phyloP scores from a whole-genome alignment of 1,284 basidiomycete species.

The Chondrostereum purpureum region DNA sequence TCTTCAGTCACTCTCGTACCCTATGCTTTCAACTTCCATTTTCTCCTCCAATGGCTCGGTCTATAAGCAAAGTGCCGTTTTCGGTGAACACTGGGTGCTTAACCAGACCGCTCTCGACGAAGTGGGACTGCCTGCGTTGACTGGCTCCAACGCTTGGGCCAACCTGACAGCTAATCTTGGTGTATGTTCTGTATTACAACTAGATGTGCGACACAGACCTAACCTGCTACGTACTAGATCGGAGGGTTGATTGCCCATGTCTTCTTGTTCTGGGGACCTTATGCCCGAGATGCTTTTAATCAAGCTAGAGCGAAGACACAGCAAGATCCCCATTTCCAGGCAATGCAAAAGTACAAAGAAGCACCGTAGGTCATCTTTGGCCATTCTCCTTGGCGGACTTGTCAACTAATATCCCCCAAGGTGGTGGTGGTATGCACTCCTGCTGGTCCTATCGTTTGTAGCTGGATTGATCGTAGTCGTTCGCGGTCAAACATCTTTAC shows the following conservation, averaged over 20 bases:
- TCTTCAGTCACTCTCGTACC: slow-evolving; percentile 42
- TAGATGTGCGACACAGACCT: too few species aligned
- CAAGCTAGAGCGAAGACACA: slow-evolving; percentile 37
- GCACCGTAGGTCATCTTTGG: too few species aligned
- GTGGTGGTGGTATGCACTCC: slow-evolving; percentile 46
- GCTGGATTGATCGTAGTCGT: slow-evolving; percentile 51
- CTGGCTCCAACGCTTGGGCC: slow-evolving; percentile 53
- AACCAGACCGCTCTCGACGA: slow-evolving; percentile 49
- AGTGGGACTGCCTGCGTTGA: slow-evolving; percentile 45
- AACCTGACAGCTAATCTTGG: slow-evolving; percentile 46
- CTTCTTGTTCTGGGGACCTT: slow-evolving; percentile 52
- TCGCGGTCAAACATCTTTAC: slow-evolving; percentile 54
- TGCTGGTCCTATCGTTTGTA: slow-evolving; percentile 45
- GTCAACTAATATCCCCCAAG: not conserved
- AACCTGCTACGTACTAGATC: slow-evolving; percentile 39
- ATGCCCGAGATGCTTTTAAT: slow-evolving; percentile 44
- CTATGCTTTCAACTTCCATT: slow-evolving; percentile 59
- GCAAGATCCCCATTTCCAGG: slow-evolving; percentile 54
- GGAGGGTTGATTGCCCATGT: slow-evolving; percentile 59
- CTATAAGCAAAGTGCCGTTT: slow-evolving; percentile 88
- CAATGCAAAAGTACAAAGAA: slow-evolving; percentile 46
- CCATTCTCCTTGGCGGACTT: too few species aligned
- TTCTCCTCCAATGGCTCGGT: slow-evolving; percentile 96
- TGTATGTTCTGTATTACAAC: slow-evolving; percentile 24
- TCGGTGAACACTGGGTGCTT: slow-evolving; percentile 31